Conservation (phyloP, 768 basidiomycete genomes). For the Russula virescens region DNA sequence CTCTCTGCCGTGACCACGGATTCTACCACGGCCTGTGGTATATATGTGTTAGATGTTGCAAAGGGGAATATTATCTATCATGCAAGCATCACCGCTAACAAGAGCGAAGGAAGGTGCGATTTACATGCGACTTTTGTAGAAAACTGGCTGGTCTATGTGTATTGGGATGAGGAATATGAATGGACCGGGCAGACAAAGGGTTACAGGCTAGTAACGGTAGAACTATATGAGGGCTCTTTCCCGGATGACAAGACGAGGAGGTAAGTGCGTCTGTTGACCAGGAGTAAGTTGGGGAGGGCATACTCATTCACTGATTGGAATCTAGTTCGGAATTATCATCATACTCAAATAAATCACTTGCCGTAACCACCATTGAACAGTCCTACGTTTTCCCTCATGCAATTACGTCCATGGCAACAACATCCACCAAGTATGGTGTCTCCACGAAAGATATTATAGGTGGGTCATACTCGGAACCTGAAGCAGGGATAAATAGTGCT, state of each 20-base stretch:
- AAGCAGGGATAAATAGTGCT: neutral
- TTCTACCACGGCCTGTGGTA: constrained; percentile 40
- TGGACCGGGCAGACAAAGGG: constrained; percentile 53
- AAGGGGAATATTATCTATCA: constrained; percentile 77
- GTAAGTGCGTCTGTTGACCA: constrained; percentile 36
- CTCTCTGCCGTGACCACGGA: constrained; percentile 59
- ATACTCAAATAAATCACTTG: constrained; percentile 47
- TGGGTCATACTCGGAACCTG: constrained; percentile 34
- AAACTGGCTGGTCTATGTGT: constrained; percentile 92
- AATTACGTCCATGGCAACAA: constrained; percentile 64
- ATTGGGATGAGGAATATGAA: constrained; percentile 56
- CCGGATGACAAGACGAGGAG: constrained; percentile 67
- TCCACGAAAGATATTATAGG: constrained; percentile 81
- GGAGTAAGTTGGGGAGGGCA: neutral
- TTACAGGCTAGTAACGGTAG: constrained; percentile 71
- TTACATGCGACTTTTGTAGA: constrained; percentile 68
- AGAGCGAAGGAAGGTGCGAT: constrained; percentile 44
- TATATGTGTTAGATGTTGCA: constrained; percentile 74
- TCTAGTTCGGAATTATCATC: constrained; percentile 50
- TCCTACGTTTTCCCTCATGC: constrained; percentile 65
- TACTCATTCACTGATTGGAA: neutral
- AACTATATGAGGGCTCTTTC: constrained; percentile 76
- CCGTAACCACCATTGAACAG: constrained; percentile 57
- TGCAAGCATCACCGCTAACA: constrained; percentile 43
- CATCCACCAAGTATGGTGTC: constrained; percentile 85